Percentiles rank a stretch among this genome's conserved stretches.
These are phyloP conservation scores for Piper longum DNA, from an alignment of 164 flowering plant species.

Conservation along the genomic window DNA sequence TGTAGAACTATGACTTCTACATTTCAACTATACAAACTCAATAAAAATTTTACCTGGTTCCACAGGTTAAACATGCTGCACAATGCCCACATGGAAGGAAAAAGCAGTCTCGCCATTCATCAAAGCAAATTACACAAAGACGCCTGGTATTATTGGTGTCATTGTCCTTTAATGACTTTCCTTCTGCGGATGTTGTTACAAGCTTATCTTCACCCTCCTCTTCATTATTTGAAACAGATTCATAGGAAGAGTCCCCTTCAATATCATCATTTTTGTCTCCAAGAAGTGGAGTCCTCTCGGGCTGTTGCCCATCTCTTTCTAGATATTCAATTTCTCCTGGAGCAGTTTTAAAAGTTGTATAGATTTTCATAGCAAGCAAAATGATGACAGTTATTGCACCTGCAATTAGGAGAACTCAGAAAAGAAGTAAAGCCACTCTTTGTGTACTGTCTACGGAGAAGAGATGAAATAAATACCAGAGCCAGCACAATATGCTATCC, in stretches of 20 bases:
- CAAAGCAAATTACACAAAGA: conserved; percentile 74
- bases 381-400: conserved; percentile 44
- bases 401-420: conserved; percentile 7
- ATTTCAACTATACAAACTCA: no score
- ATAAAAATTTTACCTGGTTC: conserved; percentile 35
- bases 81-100: conserved; percentile 92
- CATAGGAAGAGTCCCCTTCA: conserved; percentile 67
- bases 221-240: conserved; percentile 47
- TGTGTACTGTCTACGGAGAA: background rate
- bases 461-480: conserved; percentile 10
- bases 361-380: conserved; percentile 28
- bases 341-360: conserved; percentile 23
- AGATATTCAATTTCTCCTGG: conserved; percentile 14
- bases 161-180: conserved; percentile 27
- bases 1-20: no score
- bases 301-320: conserved; percentile 8
- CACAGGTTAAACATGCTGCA: conserved; percentile 77
- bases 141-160: conserved; percentile 34
- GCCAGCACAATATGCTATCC: conserved; percentile 58
- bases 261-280: conserved; percentile 52
- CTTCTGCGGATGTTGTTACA: conserved; percentile 18
- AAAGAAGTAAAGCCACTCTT: background rate
- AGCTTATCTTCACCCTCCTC: conserved; percentile 33
- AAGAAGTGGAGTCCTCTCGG: conserved; percentile 53
- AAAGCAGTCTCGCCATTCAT: conserved; percentile 81